Evolutionary conservation across 2,329 filamentous ascomycete genomes (phyloP), one percentile per base, ranked within the genome.

Genomic region (Dryadomyces quercus-mongolicae): DNA sequence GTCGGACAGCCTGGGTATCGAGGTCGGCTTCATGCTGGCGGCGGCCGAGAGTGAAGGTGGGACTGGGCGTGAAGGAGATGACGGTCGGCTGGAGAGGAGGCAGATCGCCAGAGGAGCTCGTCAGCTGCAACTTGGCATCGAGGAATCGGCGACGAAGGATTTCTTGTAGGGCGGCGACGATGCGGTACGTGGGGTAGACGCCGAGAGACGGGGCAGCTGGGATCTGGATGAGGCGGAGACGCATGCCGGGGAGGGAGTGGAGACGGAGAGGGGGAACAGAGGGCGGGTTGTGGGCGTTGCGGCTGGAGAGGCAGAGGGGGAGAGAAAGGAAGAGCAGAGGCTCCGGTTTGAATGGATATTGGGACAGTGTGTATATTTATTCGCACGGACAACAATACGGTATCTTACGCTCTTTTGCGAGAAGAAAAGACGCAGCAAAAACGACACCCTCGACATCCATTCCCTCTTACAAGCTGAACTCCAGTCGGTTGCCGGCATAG

Each of bases 41-140:
- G 6, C 92, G 85, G 54, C 93, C 93, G 60, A 91, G 86, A 15
- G 92, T 96, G 70, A 93, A 96, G 49, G 90, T 88, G 1, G 91
- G 89, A 38, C 77, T 71, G 49, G 90, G 86, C 53, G 88, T 84
- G 68, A 95, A 93, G 59, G 88, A 90, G 58, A 97, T 75, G 59
- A 97, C 75, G 36, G 80, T 82, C 25, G 89, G 87, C 15, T 74
- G 71, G 1, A 85, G 85, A 9, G 76, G 67, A 5, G 70, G 59
- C 1, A 67, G 60, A 10, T 42, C 25, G 25, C 25, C 9, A 15
- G 42, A 44, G 13, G 13, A 20, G 18, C 16, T 20, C 10, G 18
- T 40, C 15, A 15, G 20, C 16, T 3, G 45, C 25, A n/a, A 6
- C 58, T 87, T 88, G 66, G 81, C 73, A 31, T 77, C 68, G 49